phyloP scores from a whole-genome alignment of 345 rosid species.

The Angophora floribunda region DNA sequence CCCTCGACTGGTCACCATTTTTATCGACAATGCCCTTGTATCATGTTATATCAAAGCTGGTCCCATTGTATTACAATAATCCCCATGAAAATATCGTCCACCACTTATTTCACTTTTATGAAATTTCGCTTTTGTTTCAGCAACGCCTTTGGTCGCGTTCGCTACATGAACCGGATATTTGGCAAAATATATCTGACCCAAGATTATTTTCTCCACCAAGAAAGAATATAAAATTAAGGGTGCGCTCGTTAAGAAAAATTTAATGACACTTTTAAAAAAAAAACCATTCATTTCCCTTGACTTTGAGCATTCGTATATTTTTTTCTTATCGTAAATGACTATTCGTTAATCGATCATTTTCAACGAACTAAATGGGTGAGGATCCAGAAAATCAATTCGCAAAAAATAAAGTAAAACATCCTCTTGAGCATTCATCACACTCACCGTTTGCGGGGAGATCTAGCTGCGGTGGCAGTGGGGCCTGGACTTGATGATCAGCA shows the following conservation, averaged over 20 bases:
- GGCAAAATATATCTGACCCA: not conserved
- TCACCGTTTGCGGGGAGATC: not conserved
- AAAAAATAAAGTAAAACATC: not conserved
- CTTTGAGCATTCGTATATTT: not conserved
- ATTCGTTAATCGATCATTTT: not conserved
- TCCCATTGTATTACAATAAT: too few species aligned
- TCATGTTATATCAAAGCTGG: too few species aligned
- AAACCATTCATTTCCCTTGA: too few species aligned
- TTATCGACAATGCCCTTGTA: too few species aligned
- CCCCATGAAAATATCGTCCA: too few species aligned
- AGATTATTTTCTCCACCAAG: not conserved
- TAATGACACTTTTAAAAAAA: not conserved
- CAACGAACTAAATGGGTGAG: accelerated
- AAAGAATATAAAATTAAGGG: not conserved
- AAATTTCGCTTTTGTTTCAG: not conserved
- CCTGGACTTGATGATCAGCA: not conserved
- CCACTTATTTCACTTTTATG: too few species aligned
- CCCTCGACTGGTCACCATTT: too few species aligned
- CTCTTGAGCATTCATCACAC: not conserved
- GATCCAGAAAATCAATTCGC: not conserved
- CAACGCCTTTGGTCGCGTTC: not conserved
- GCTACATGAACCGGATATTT: not conserved
- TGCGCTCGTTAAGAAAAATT: accelerated
- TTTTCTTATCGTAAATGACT: not conserved
- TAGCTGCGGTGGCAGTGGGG: not conserved